Conservation (phyloP, 306 rosid genomes). For the Dryas alaskensis region DNA sequence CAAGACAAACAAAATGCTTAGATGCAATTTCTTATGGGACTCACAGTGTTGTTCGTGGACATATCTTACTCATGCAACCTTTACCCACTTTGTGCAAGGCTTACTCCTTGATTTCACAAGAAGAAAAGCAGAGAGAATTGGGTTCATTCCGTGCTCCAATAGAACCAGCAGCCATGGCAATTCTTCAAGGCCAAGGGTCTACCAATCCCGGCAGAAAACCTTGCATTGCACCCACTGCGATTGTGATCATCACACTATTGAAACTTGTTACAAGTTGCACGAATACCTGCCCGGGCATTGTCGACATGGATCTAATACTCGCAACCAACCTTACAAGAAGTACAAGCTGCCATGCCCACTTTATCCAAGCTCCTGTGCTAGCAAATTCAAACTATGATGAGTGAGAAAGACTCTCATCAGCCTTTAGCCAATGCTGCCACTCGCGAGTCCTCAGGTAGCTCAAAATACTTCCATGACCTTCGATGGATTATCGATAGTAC, state of each 20-base stretch:
- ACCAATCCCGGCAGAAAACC: background rate
- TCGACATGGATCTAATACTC: background rate
- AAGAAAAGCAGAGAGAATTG: background rate
- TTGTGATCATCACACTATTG: background rate
- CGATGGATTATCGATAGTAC: background rate
- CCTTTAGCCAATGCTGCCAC: background rate
- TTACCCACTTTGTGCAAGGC: background rate
- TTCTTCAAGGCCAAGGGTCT: background rate
- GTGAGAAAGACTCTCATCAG: background rate
- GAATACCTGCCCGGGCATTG: background rate
- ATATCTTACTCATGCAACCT: background rate
- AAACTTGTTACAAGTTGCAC: background rate
- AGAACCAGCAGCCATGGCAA: background rate
- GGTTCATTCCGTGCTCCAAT: background rate
- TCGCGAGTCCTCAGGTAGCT: background rate
- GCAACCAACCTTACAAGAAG: background rate
- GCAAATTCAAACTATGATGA: too few species aligned
- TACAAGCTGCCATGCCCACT: too few species aligned
- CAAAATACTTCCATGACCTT: background rate
- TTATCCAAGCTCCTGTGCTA: too few species aligned
- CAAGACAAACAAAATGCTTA: background rate
- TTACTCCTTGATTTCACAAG: background rate
- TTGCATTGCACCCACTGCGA: background rate
- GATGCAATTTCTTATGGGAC: slow-evolving; percentile 9
- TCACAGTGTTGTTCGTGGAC: background rate